phyloP scores from a whole-genome alignment of 2,329 filamentous ascomycete genomes.

The Fusarium avenaceum region DNA sequence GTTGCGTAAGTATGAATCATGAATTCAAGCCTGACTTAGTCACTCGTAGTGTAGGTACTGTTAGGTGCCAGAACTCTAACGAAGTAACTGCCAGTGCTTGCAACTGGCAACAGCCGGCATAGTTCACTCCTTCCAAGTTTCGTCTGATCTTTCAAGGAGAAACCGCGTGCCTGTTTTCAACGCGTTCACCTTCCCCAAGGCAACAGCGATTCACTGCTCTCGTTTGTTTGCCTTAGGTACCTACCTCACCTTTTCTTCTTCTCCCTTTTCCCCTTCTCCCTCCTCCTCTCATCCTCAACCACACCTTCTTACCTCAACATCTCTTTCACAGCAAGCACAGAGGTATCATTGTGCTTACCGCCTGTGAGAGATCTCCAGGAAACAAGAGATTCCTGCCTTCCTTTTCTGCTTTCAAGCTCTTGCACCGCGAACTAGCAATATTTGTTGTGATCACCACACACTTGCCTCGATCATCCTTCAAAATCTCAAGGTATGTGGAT shows the following conservation, averaged over 20 bases:
- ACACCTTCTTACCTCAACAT: conserved; percentile 18
- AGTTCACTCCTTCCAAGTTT: conserved; percentile 10
- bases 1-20: too few relatives aligned
- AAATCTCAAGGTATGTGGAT: conserved; percentile 18
- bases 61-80: neutral
- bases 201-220: conserved; percentile 16
- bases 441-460: neutral
- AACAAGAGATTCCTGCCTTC: neutral
- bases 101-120: conserved; percentile 19
- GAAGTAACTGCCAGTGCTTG: conserved; percentile 20
- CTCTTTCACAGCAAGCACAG: neutral
- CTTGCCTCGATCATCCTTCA: neutral
- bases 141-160: neutral
- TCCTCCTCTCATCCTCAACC: conserved; percentile 6
- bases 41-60: neutral
- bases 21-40: neutral
- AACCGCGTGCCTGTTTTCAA: conserved; percentile 4
- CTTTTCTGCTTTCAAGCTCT: neutral
- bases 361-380: neutral
- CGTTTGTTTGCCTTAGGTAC: neutral
- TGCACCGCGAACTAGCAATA: neutral
- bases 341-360: neutral
- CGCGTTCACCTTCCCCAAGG: conserved; percentile 10
- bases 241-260: neutral
- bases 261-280: neutral